Evolutionary conservation across 2,329 filamentous ascomycete species (phyloP), one percentile per base, ranked within the genome.

Genomic region (Calonectria pauciramosa): DNA sequence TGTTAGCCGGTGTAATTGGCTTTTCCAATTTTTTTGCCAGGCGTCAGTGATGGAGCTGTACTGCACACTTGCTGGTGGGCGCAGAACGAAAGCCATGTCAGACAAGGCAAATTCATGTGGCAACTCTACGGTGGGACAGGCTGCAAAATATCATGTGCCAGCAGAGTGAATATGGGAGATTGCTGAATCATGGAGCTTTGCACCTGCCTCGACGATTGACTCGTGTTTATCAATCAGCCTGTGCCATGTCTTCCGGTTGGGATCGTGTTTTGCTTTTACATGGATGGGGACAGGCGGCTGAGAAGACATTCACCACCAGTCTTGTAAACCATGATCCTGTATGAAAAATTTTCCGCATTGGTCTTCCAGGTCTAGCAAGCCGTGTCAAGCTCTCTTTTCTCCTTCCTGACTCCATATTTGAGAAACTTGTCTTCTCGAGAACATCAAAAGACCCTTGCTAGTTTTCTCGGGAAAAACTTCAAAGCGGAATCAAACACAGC

Each of bases 401-500:
- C 30, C 16, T 56, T 5, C 7, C 18, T 18, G 18, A n/a, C 16
- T 30, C 52, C 28, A 56, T 34, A 30, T 34, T 56, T 32, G n/a
- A 26, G 56, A 26, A 26, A 23, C n/a, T 20, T 38, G 56, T 28
- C 26, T 63, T 18, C 23, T 63, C 23, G 10, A n/a, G n/a, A 26
- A n/a, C 34, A 63, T 41, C 13, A 44, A 63, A 13, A 63, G 14
- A 63, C 36, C 56, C 56, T 41, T 28, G 56, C 34, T 28, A 63
- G 56, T 63, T 63, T 41, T 38, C n/a, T 63, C 34, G 56, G 56
- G 56, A 63, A 47, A 47, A 60, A 60, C 18, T 60, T 16, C 16
- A 38, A 60, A 16, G 23, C 34, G 36, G 20, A 41, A 41, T 36
- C 34, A 63, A 41, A n/a, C 36, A 41, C 56, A 26, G 23, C 56